Evolutionary conservation across 75 land plant species (phyloP).

Genomic region (Cryptomeria japonica): DNA sequence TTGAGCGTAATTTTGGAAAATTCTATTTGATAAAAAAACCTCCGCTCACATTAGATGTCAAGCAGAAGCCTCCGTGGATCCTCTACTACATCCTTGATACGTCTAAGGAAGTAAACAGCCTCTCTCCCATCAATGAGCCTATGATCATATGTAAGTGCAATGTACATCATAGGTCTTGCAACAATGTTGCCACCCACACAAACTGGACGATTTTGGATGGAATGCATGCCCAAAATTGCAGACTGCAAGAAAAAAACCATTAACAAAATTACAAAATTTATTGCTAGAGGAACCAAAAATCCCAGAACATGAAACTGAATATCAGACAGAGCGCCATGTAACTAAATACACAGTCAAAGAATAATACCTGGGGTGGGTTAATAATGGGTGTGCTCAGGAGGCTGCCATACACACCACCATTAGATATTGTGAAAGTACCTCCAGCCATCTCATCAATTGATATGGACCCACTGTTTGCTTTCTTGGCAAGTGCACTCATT

Average conservation of each 20-base stretch:
- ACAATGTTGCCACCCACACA: constrained; percentile 76
- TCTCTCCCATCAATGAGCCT: constrained; percentile 97
- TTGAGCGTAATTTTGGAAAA: neutral
- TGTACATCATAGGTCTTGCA: constrained; percentile 94
- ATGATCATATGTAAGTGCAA: constrained; percentile 94
- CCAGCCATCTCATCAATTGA: constrained; percentile 99
- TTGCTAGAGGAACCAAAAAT: neutral
- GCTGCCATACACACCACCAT: constrained; percentile 99
- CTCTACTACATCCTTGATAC: constrained; percentile 93
- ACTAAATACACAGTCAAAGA: neutral
- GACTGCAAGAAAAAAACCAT: constrained; percentile 57
- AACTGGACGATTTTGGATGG: constrained; percentile 73
- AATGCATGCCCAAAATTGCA: constrained; percentile 96
- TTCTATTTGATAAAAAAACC: neutral
- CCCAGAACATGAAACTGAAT: neutral
- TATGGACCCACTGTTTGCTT: constrained; percentile 90
- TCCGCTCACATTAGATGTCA: constrained; percentile 36
- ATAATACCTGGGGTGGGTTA: constrained; percentile 96
- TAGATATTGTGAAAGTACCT: constrained; percentile 97
- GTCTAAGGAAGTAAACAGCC: constrained; percentile 90
- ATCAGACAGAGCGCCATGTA: neutral
- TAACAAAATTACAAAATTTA: neutral
- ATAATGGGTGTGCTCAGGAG: constrained; percentile 96
- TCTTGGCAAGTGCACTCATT: constrained; percentile 83
- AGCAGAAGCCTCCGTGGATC: constrained; percentile 92